These are phyloP conservation scores for Phtheirospermum japonicum DNA, from an alignment of 257 asterid species.

Conservation along the genomic window DNA sequence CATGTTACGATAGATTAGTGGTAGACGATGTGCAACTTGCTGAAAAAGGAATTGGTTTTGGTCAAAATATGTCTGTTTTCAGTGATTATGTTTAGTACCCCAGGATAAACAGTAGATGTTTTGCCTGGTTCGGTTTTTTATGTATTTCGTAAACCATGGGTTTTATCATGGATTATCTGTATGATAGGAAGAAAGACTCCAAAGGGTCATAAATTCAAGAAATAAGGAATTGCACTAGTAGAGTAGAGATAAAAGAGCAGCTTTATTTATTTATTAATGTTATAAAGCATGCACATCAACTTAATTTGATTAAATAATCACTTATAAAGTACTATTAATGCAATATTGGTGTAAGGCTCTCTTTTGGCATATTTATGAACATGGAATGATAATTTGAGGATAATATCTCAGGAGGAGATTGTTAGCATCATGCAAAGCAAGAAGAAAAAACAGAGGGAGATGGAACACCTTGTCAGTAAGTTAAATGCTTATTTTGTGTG, in stretches of 20 bases:
- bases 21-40: slow-evolving; percentile 4
- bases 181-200: slow-evolving; percentile 12
- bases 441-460: slow-evolving; percentile 50
- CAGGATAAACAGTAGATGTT: not conserved
- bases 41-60: slow-evolving; percentile 1
- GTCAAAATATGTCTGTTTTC: slow-evolving; percentile 12
- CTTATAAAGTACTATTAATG: not conserved
- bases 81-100: not conserved
- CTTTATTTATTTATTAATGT: not conserved
- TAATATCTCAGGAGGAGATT: slow-evolving; percentile 60
- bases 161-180: not conserved
- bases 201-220: not conserved
- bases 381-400: slow-evolving; percentile 25
- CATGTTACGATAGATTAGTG: not conserved
- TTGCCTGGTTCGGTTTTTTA: slow-evolving; percentile 5
- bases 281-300: not conserved
- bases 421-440: slow-evolving; percentile 34
- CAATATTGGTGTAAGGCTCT: slow-evolving; percentile 16
- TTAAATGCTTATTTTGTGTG: slow-evolving; percentile 31
- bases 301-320: not conserved
- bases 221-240: not conserved
- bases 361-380: slow-evolving; percentile 15
- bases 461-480: slow-evolving; percentile 67
- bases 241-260: slow-evolving; percentile 1
- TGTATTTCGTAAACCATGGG: slow-evolving; percentile 19